Conservation (phyloP, 441 rosid genomes). For the Eutrema salsugineum region DNA sequence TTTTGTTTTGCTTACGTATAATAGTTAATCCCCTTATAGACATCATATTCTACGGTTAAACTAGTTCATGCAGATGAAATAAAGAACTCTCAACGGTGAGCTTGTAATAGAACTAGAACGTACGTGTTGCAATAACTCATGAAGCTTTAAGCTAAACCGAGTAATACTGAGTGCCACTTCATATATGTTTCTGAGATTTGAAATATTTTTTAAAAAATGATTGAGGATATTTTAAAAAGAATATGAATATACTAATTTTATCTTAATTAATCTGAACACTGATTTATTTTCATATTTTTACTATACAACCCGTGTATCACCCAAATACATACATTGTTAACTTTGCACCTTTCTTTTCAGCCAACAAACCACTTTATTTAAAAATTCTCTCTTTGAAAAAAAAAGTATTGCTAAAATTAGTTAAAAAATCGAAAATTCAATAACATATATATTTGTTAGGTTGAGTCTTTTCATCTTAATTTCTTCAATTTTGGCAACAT, state of each 20-base stretch:
- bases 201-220: not conserved
- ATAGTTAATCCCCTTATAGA: not conserved
- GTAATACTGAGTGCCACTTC: not conserved
- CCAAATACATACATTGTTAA: not conserved
- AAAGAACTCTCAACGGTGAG: not conserved
- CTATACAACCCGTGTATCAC: not conserved
- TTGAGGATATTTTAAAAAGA: not conserved
- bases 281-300: not conserved
- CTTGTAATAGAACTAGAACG: not conserved
- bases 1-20: not conserved
- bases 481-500: not conserved
- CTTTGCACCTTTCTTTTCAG: not conserved
- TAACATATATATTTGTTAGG: not conserved
- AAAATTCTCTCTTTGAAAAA: not conserved
- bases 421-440: not conserved
- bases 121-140: not conserved
- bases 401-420: not conserved
- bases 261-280: too few relatives aligned
- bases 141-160: not conserved
- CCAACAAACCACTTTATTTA: not conserved
- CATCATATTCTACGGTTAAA: not conserved
- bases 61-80: conserved; percentile 15
- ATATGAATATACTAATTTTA: not conserved
- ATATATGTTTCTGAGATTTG: not conserved
- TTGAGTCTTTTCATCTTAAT: not conserved